Evolutionary conservation across 306 rosid genomes (phyloP), one percentile per base, ranked within the genome.

Genomic region (Fragaria ananassa): DNA sequence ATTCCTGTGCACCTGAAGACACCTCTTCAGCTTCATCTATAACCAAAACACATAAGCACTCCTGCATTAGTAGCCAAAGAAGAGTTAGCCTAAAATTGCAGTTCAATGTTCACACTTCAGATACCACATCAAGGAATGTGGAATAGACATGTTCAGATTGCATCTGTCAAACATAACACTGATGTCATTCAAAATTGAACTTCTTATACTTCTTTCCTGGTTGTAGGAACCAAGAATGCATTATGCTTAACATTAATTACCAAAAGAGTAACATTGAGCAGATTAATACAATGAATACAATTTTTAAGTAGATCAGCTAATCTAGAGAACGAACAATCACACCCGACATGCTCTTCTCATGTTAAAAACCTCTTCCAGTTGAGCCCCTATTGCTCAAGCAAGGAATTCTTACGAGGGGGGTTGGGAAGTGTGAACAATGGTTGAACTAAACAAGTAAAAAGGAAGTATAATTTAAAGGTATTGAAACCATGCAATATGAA

Each of bases 21-120:
- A 94, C 93, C 66, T 90, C 96, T 68, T 80, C 88, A 74, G 89
- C 82, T 34, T 86, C 95, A 85, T 94, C 98, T 82, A 85, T 84
- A 15, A 78, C 97, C 85, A 92, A 80, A 75, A 88, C 85, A 84
- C 89, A 90, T 76, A 94, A 83, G 86, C 96, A 90, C 80, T 94
- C 98, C 98, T 94, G 88, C 83, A 90, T 53, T 72, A 66, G 79
- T 57, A 75, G 81, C 63, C 82, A 58, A 51, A 63, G 66, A 47
- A 70, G 60, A 78, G 42, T 78, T 78, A 58, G 72, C 64, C 37
- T 21, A 14, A 49, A 79, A 54, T 80, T 53, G 65, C 44, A 71
- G 68, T 74, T 53, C 74, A 50, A 82, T 72, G 82, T 49, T 68
- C 53, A 50, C 21, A 50, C 21, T n/a, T 17, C 42, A 37, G 57